Evolutionary conservation across 2,329 filamentous ascomycete genomes (phyloP), one percentile per base, ranked within the genome.

Genomic region (Colletotrichum musicola): DNA sequence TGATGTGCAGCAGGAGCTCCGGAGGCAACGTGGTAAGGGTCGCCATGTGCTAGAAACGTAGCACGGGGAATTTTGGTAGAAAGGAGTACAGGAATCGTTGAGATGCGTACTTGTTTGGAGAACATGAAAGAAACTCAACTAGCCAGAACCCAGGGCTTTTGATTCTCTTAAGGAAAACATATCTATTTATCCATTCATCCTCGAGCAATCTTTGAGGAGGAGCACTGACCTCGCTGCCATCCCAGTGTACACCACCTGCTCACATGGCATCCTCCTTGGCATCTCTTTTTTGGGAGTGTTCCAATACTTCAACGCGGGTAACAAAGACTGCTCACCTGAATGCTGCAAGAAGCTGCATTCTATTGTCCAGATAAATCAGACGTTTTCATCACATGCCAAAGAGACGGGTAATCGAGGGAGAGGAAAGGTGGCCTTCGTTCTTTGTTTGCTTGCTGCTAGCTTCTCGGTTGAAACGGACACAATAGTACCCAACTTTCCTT

Each of bases 361-460:
- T 27, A 38, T 20, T 30, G 20, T 14, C 20, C 5, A 47, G 25
- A 27, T 20, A 49, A 4, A 20, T n/a, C 27, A 16, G 35, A 40
- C 22, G 54, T 40, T 68, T 68, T 60, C 40, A 35, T 49, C 16
- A 4, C 22, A n/a, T 27, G 40, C 20, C 14, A 46, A 20, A 50
- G 35, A 35, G 44, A 16, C 14, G 30, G 6, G 27, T 6, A 16
- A 6, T 54, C 64, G 50, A 35, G 53, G n/a, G 30, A 27, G 53
- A 35, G 30, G 40, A 49, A 22, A 18, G 18, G 35, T 42, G 4
- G 20, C 20, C 60, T 68, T 64, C 64, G 60, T 68, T 57, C 27
- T 27, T 25, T 47, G 38, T 16, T 27, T 58, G 27, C 18, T 30
- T 38, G 14, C 27, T 27, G 12, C n/a, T 13, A 12, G 22, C 10